Conservation (phyloP, 257 asterid species). For the Osmanthus fragrans region DNA sequence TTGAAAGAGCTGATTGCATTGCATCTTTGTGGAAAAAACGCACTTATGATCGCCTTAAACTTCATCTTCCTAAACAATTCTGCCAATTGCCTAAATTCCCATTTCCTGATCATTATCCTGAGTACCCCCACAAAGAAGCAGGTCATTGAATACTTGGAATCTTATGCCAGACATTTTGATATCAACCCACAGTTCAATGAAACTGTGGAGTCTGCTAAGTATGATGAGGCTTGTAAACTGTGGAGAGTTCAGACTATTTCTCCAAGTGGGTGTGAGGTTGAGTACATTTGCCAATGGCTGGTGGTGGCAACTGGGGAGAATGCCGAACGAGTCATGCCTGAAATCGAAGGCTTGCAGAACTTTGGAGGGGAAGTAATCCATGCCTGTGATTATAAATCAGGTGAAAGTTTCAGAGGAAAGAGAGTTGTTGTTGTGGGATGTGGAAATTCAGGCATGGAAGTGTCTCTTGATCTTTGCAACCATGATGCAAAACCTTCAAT, state of each 20-base stretch:
- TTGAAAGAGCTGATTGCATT: constrained; percentile 80
- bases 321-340: constrained; percentile 72
- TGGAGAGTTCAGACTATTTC: constrained; percentile 70
- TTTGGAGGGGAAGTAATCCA: constrained; percentile 76
- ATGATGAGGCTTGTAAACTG: constrained; percentile 57
- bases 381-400: constrained; percentile 76
- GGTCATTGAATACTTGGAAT: constrained; percentile 69
- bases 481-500: constrained; percentile 72
- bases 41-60: constrained; percentile 78
- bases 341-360: constrained; percentile 61
- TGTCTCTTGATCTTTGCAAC: constrained; percentile 95
- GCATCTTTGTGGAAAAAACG: constrained; percentile 92
- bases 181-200: constrained; percentile 71
- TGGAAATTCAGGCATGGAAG: constrained; percentile 94
- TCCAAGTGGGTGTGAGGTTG: constrained; percentile 47
- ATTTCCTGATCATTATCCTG: constrained; percentile 81
- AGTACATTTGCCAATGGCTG: constrained; percentile 82
- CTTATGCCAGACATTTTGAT: constrained; percentile 52
- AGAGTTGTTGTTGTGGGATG: constrained; percentile 85
- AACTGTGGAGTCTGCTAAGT: constrained; percentile 71
- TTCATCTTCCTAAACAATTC: constrained; percentile 79
- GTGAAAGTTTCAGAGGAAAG: constrained; percentile 63
- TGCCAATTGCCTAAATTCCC: constrained; percentile 74
- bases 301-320: constrained; percentile 93
- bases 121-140: constrained; percentile 72